phyloP scores from a whole-genome alignment of 805 yeast genomes.

The Saccharomyces kudriavzevii region DNA sequence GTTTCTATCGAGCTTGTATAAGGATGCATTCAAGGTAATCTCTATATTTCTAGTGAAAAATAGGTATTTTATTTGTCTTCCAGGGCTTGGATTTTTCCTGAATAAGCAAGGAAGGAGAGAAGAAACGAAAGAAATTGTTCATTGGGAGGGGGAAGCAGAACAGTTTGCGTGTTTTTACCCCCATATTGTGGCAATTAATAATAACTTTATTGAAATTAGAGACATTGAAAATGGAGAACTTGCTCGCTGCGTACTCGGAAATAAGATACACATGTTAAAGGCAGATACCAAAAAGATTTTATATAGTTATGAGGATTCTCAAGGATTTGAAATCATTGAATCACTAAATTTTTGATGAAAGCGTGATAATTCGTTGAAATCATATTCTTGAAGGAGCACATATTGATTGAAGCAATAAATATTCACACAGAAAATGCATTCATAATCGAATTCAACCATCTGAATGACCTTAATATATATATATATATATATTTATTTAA shows the following conservation, averaged over 20 bases:
- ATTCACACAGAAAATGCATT: background rate
- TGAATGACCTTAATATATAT: background rate
- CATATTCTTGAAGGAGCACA: background rate
- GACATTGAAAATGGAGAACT: slow-evolving; percentile 83
- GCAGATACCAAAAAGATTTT: slow-evolving; percentile 87
- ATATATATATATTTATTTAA: too few relatives aligned
- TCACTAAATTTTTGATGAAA: slow-evolving; percentile 75
- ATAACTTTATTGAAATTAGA: slow-evolving; percentile 83
- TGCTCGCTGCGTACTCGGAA: slow-evolving; percentile 86
- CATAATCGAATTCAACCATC: background rate
- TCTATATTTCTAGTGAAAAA: slow-evolving; percentile 84
- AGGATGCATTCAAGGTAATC: slow-evolving; percentile 76
- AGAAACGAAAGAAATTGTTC: slow-evolving; percentile 83
- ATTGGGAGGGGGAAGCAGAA: slow-evolving; percentile 96
- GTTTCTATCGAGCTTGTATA: slow-evolving; percentile 75
- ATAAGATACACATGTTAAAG: slow-evolving; percentile 80
- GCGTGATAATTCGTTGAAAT: background rate
- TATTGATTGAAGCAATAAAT: background rate
- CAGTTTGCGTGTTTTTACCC: slow-evolving; percentile 94
- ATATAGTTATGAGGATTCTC: slow-evolving; percentile 84
- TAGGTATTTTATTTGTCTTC: slow-evolving; percentile 79
- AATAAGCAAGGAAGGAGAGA: slow-evolving; percentile 95
- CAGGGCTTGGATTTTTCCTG: slow-evolving; percentile 90
- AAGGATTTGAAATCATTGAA: slow-evolving; percentile 86
- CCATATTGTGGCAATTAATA: slow-evolving; percentile 82